Percentiles rank a stretch among this genome's conserved stretches.
Evolutionary conservation across 768 basidiomycete species (phyloP).

Genomic region (Amanita pallidorosea): DNA sequence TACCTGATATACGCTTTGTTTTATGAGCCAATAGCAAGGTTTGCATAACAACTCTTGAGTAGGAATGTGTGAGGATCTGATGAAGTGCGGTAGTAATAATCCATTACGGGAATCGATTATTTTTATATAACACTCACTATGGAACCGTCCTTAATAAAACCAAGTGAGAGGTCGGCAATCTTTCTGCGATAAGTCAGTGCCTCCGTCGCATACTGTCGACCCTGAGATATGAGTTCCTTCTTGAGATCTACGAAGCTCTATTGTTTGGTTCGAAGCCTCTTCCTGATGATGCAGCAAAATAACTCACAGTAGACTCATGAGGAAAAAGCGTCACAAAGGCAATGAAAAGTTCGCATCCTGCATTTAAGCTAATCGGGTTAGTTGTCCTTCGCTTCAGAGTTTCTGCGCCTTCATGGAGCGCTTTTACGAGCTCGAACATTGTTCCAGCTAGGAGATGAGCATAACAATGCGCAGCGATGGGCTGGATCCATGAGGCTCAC

Average conservation of each 20-base stretch:
- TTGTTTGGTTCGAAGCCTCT: conserved; percentile 7
- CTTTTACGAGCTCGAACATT: conserved; percentile 87
- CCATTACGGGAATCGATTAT: conserved; percentile 2
- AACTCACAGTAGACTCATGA: conserved; percentile 67
- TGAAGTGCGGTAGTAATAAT: conserved; percentile 9
- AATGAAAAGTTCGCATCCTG: conserved; percentile 87
- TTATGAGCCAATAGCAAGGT: conserved; percentile 84
- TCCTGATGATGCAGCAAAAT: conserved; percentile 6
- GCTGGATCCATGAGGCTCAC: conserved; percentile 25
- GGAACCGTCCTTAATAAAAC: conserved; percentile 92
- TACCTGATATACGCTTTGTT: conserved; percentile 85
- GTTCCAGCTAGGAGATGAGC: conserved; percentile 53
- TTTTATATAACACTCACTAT: conserved; percentile 40
- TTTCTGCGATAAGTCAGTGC: conserved; percentile 81
- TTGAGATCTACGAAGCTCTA: conserved; percentile 83
- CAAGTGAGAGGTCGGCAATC: conserved; percentile 81
- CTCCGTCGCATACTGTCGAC: conserved; percentile 63
- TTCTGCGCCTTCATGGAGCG: conserved; percentile 66
- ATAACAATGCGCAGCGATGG: conserved; percentile 1
- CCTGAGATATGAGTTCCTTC: conserved; percentile 72
- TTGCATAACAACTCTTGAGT: conserved; percentile 92
- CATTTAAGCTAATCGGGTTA: conserved; percentile 76
- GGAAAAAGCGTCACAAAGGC: conserved; percentile 80
- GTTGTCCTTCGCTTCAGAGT: conserved; percentile 49
- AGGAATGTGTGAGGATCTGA: conserved; percentile 94